These are phyloP conservation scores for Trametes meyenii DNA, from an alignment of 768 basidiomycete genomes.

Conservation along the genomic window DNA sequence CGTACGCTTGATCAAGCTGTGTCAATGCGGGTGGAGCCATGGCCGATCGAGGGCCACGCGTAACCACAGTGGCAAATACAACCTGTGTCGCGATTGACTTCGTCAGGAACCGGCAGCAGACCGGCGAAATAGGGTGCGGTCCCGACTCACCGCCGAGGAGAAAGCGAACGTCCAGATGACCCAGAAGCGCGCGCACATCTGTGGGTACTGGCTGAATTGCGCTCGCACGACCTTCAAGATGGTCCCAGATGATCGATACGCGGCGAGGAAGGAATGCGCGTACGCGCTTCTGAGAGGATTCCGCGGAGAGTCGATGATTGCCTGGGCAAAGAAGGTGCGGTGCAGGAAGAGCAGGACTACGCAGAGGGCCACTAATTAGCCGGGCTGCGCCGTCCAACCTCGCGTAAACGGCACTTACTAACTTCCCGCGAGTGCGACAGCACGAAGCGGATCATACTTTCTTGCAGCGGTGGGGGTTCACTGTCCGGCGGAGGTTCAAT, in stretches of 20 bases:
- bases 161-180: conserved; percentile 61
- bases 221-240: conserved; percentile 52
- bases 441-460: conserved; percentile 44
- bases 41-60: conserved; percentile 68
- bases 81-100: conserved; percentile 61
- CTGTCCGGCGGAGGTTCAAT: conserved; percentile 26
- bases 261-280: conserved; percentile 71
- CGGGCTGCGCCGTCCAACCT: conserved; percentile 35
- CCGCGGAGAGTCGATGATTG: conserved; percentile 65
- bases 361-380: background rate
- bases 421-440: conserved; percentile 51
- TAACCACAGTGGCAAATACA: conserved; percentile 80
- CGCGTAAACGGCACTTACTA: conserved; percentile 45
- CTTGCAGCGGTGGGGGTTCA: conserved; percentile 27
- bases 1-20: conserved; percentile 68
- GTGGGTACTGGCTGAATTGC: conserved; percentile 58
- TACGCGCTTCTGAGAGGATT: conserved; percentile 73
- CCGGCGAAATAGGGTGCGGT: background rate
- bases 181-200: conserved; percentile 65
- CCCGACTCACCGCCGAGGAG: conserved; percentile 38
- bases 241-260: conserved; percentile 69
- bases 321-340: conserved; percentile 72
- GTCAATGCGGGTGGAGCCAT: conserved; percentile 67
- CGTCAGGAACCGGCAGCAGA: conserved; percentile 44
- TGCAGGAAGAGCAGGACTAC: conserved; percentile 67